Evolutionary conservation across 495 filamentous ascomycete genomes (phyloP).

Genomic region (Penicillium macrosclerotiorum): DNA sequence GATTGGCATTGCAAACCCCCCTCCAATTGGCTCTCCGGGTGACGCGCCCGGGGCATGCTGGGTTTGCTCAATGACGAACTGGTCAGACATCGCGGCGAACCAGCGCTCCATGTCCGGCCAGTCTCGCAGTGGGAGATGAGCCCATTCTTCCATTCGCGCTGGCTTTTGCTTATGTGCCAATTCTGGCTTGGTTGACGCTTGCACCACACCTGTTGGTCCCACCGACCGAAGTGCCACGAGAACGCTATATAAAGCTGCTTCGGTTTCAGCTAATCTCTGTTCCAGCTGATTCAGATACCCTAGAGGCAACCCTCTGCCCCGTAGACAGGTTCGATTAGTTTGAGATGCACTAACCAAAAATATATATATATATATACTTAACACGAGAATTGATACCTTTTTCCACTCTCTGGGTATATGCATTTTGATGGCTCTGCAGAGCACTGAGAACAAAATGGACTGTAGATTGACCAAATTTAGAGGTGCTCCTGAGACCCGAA

Average conservation of each 20-base stretch:
- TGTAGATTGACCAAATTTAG: neutral
- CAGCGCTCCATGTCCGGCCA: conserved; percentile 23
- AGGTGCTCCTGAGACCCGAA: too few relatives aligned
- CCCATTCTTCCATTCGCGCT: conserved; percentile 28
- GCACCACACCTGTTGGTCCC: conserved; percentile 7
- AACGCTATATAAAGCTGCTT: conserved; percentile 27
- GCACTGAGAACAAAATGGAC: conserved; percentile 30
- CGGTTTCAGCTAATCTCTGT: conserved; percentile 27
- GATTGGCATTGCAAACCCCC: conserved; percentile 3
- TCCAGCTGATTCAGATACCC: conserved; percentile 33
- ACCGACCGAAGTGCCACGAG: conserved; percentile 21
- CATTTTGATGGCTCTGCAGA: conserved; percentile 26
- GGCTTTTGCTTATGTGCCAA: conserved; percentile 20
- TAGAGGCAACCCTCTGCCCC: conserved; percentile 26
- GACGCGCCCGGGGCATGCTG: neutral
- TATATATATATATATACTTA: neutral
- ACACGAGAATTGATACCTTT: conserved; percentile 24
- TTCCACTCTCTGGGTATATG: conserved; percentile 29
- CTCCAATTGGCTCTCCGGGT: neutral
- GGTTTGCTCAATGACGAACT: conserved; percentile 12
- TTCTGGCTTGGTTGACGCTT: conserved; percentile 13
- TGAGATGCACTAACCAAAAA: neutral
- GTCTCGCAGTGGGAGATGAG: conserved; percentile 21
- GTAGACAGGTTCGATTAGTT: neutral
- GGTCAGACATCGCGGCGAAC: conserved; percentile 16